These are phyloP conservation scores for Ustilago loliicola DNA, from an alignment of 1,284 basidiomycete genomes.

Conservation along the genomic window DNA sequence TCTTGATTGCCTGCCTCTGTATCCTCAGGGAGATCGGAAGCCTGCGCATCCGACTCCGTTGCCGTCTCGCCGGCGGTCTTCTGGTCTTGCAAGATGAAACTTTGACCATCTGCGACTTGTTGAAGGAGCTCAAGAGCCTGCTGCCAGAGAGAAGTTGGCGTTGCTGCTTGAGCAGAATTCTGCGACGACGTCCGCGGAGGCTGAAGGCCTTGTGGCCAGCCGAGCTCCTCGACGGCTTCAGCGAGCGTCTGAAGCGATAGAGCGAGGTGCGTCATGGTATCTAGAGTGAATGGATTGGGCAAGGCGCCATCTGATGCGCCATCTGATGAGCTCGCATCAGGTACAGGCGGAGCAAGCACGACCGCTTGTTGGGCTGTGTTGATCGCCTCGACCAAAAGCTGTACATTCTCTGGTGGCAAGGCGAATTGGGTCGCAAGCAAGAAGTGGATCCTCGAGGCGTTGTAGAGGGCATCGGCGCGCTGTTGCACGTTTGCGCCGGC, in stretches of 20 bases:
- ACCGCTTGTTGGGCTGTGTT: slow-evolving; percentile 26
- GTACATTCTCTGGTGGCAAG: slow-evolving; percentile 39
- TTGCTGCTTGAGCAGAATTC: not conserved
- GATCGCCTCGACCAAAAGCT: slow-evolving; percentile 34
- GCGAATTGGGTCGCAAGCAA: slow-evolving; percentile 55
- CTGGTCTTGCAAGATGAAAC: slow-evolving; percentile 37
- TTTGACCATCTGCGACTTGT: slow-evolving; percentile 34
- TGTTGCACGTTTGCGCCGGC: slow-evolving; percentile 13
- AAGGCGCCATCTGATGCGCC: slow-evolving; percentile 10
- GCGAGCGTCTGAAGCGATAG: slow-evolving; percentile 44
- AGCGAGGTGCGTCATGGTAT: slow-evolving; percentile 45
- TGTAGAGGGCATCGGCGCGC: slow-evolving; percentile 41
- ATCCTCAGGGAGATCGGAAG: not conserved
- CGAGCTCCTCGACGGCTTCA: slow-evolving; percentile 50
- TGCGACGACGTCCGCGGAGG: not conserved
- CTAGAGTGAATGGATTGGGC: slow-evolving; percentile 53
- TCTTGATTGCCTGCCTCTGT: slow-evolving; percentile 6
- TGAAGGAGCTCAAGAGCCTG: slow-evolving; percentile 29
- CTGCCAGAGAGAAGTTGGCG: slow-evolving; percentile 30
- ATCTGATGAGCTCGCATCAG: not conserved
- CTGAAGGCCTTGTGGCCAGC: slow-evolving; percentile 34
- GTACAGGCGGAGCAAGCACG: slow-evolving; percentile 30
- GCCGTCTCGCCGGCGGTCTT: not conserved
- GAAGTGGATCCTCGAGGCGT: slow-evolving; percentile 51
- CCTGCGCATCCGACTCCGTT: not conserved